A percentile compares a stretch with the other conserved stretches of the same genome.
These are phyloP conservation scores for Trichoderma asperellum DNA, from an alignment of 2,329 filamentous ascomycete genomes.

Conservation along the genomic window DNA sequence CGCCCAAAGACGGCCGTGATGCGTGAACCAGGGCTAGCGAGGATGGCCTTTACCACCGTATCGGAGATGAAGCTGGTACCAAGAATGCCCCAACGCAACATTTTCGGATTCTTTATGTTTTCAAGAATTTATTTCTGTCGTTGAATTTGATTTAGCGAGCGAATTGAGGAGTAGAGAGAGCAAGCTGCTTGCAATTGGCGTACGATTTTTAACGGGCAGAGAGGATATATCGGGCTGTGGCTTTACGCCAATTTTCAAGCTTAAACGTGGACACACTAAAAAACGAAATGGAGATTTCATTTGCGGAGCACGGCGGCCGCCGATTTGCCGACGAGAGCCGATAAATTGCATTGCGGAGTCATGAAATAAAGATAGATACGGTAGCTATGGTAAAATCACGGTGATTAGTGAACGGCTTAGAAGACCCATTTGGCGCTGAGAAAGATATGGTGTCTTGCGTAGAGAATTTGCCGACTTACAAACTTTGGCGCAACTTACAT, in stretches of 20 bases:
- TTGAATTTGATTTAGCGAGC: not conserved
- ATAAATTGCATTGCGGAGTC: conserved; percentile 11
- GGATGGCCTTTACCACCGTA: conserved; percentile 35
- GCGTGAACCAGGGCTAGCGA: conserved; percentile 32
- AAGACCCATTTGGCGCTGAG: not conserved
- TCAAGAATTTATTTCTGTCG: not conserved
- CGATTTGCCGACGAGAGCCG: conserved; percentile 22
- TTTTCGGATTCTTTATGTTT: not conserved
- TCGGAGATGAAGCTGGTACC: conserved; percentile 40
- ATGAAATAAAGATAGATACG: not conserved
- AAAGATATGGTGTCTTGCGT: no score
- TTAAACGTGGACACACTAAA: conserved; percentile 7
- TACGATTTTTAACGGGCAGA: not conserved
- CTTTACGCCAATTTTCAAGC: conserved; percentile 17
- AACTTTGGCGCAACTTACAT: not conserved
- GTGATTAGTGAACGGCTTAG: not conserved
- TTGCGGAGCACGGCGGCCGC: conserved; percentile 22
- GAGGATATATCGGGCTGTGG: not conserved
- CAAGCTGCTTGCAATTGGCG: not conserved
- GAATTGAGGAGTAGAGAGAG: not conserved
- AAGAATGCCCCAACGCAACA: conserved; percentile 38
- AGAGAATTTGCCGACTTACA: not conserved
- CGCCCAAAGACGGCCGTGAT: conserved; percentile 38
- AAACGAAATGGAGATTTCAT: not conserved
- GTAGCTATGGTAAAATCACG: not conserved